Conservation (phyloP, 208 protist genomes). For the Wallacemonas sp. region DNA sequence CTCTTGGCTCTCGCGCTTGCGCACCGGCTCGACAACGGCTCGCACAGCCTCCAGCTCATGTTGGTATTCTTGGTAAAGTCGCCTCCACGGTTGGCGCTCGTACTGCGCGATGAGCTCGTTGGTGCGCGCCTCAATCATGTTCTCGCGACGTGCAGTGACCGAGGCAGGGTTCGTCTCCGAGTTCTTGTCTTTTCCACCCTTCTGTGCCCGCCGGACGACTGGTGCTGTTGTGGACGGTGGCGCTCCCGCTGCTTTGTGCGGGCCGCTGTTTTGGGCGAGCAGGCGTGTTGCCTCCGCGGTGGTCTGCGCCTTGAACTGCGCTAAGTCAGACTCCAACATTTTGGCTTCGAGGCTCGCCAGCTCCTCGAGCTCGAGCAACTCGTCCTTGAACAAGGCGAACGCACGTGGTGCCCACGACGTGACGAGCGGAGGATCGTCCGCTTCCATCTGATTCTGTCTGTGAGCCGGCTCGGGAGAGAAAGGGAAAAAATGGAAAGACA, state of each 20-base stretch:
- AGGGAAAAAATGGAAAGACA: conserved; percentile 5
- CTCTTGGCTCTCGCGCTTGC: conserved; percentile 37
- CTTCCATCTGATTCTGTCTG: conserved; percentile 42
- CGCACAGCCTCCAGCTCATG: conserved; percentile 32
- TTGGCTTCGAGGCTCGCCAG: conserved; percentile 41
- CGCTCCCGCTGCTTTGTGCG: conserved; percentile 1
- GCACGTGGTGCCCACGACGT: conserved; percentile 56
- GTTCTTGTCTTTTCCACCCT: not conserved
- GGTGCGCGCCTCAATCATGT: conserved; percentile 35
- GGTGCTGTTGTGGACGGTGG: conserved; percentile 19
- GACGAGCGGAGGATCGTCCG: conserved; percentile 41
- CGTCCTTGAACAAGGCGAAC: conserved; percentile 47
- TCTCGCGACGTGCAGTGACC: conserved; percentile 24
- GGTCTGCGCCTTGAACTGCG: conserved; percentile 25
- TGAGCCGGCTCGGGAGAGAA: not conserved
- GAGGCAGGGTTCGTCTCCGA: conserved; percentile 9
- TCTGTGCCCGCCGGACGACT: not conserved
- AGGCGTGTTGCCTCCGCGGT: conserved; percentile 32
- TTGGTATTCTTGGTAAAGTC: conserved; percentile 23
- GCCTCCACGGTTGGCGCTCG: conserved; percentile 40
- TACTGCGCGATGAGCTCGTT: conserved; percentile 24
- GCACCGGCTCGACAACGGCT: conserved; percentile 24
- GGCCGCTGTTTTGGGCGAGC: not conserved
- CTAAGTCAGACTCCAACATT: conserved; percentile 17
- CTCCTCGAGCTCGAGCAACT: conserved; percentile 55